These are phyloP conservation scores for Pleurotus cornucopiae DNA, from an alignment of 768 basidiomycete species.

Conservation along the genomic window DNA sequence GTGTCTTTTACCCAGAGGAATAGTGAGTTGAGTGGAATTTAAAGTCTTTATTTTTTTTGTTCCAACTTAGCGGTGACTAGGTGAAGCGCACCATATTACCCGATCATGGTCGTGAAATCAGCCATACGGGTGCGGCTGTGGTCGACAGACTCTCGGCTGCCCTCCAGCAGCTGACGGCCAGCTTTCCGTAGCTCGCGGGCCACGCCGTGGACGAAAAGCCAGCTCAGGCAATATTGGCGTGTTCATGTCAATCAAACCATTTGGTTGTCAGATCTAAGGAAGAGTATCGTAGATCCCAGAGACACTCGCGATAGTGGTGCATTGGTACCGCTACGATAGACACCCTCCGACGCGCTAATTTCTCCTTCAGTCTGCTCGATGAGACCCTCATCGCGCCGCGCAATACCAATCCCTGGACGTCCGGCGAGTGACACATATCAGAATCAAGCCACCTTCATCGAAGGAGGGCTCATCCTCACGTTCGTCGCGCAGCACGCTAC, in stretches of 20 bases:
- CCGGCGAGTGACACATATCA: conserved; percentile 8
- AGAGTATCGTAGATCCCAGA: conserved; percentile 3
- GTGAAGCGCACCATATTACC: neutral
- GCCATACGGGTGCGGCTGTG: conserved; percentile 9
- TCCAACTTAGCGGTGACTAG: no score
- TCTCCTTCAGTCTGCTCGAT: conserved; percentile 21
- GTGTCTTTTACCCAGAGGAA: no score
- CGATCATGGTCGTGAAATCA: neutral
- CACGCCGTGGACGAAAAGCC: conserved; percentile 18
- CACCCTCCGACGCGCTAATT: conserved; percentile 16
- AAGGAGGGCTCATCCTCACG: conserved; percentile 20
- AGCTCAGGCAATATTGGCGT: conserved; percentile 12
- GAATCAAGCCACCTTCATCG: conserved; percentile 20
- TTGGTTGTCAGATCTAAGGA: conserved; percentile 17
- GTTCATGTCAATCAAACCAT: conserved; percentile 15
- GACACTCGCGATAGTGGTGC: no score
- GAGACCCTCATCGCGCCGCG: conserved; percentile 20
- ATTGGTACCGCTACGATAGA: conserved; percentile 16
- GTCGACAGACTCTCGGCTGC: conserved; percentile 17
- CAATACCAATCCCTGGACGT: conserved; percentile 13
- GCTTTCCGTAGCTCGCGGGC: conserved; percentile 23
- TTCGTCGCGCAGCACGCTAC: conserved; percentile 19
- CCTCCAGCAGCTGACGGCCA: conserved; percentile 16
- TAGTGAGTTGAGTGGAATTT: no score
- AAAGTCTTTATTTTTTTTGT: no score